These are phyloP conservation scores for Durio zibethinus DNA, from an alignment of 345 rosid genomes.

Conservation along the genomic window DNA sequence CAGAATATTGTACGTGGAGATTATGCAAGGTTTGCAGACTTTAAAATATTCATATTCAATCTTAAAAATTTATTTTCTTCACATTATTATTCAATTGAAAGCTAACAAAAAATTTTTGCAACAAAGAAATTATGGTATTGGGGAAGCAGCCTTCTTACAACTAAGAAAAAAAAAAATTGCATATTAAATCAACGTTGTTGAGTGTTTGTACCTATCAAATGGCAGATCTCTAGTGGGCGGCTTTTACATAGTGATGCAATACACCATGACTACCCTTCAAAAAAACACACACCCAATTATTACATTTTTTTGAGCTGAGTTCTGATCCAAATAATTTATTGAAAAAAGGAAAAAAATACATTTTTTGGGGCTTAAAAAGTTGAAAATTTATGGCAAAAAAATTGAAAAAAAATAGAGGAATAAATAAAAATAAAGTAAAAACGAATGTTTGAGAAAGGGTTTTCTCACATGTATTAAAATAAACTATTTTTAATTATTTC, in stretches of 20 bases:
- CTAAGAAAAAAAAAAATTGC: background rate
- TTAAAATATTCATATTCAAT: background rate
- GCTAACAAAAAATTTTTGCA: background rate
- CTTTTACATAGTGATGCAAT: constrained; percentile 24
- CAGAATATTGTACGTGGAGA: constrained; percentile 18
- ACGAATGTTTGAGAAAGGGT: background rate
- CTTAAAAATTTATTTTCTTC: constrained; percentile 8
- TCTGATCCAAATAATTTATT: background rate
- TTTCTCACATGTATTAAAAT: background rate
- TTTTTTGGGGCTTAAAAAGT: background rate
- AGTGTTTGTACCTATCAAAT: constrained; percentile 16
- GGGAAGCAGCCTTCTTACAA: constrained; percentile 13
- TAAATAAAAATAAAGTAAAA: background rate
- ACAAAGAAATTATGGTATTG: constrained; percentile 3
- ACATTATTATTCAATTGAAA: background rate
- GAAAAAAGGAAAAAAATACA: background rate
- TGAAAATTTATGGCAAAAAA: background rate
- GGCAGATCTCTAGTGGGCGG: constrained; percentile 11
- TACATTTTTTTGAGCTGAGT: background rate
- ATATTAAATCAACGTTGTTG: background rate
- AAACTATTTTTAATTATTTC: background rate
- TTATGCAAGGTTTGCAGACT: constrained; percentile 13
- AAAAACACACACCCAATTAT: background rate
- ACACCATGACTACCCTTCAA: background rate
- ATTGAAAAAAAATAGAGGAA: background rate